Conservation (phyloP, 306 rosid genomes). For the Malus sieversii region DNA sequence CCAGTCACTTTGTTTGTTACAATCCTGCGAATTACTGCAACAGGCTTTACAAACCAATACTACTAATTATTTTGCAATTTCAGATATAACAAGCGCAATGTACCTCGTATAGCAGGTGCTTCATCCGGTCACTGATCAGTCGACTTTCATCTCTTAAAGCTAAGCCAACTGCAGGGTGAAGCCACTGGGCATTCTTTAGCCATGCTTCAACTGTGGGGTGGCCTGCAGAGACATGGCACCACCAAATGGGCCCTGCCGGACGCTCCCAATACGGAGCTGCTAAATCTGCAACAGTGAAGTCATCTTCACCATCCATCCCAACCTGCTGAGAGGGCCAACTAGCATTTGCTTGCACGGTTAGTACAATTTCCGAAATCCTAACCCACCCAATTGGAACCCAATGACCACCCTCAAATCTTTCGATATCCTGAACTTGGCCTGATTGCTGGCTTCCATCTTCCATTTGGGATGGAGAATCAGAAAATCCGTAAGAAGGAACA, state of each 20-base stretch:
- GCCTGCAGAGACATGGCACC: slow-evolving; percentile 85
- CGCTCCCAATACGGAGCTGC: slow-evolving; percentile 92
- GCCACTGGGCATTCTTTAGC: slow-evolving; percentile 79
- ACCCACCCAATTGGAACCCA: slow-evolving; percentile 96
- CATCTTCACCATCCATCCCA: slow-evolving; percentile 56
- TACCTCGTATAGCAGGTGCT: slow-evolving; percentile 89
- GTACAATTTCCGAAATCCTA: slow-evolving; percentile 73
- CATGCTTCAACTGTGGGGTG: slow-evolving; percentile 58
- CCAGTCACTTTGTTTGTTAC: not conserved
- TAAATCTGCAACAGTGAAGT: slow-evolving; percentile 74
- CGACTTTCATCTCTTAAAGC: slow-evolving; percentile 80
- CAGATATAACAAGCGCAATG: slow-evolving; percentile 1
- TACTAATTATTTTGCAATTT: not conserved
- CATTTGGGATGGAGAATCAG: slow-evolving; percentile 20
- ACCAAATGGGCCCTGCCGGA: slow-evolving; percentile 87
- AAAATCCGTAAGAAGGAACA: slow-evolving; percentile 29
- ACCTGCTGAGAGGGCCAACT: slow-evolving; percentile 45
- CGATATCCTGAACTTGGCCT: slow-evolving; percentile 19
- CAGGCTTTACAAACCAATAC: not conserved
- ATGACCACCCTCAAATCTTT: slow-evolving; percentile 34
- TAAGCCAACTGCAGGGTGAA: slow-evolving; percentile 82
- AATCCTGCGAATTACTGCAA: not conserved
- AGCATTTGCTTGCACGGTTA: slow-evolving; percentile 50
- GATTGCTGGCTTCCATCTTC: slow-evolving; percentile 16
- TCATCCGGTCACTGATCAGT: slow-evolving; percentile 81